These are phyloP conservation scores for Penicillium roqueforti DNA, from an alignment of 495 filamentous ascomycete genomes.

Conservation along the genomic window DNA sequence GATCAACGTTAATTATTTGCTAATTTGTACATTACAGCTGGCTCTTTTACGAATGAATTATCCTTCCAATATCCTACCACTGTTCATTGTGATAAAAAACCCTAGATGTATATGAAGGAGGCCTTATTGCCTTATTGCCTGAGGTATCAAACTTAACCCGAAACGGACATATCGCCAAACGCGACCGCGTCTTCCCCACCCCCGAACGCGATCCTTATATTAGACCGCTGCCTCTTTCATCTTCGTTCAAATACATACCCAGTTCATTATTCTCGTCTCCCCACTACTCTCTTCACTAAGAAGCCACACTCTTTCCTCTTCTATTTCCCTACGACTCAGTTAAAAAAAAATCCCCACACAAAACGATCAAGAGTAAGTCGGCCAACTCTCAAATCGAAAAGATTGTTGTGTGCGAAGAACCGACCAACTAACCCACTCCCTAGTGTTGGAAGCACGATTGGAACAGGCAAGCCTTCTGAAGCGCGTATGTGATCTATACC, in stretches of 20 bases:
- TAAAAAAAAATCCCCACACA: background rate
- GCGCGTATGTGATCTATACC: slow-evolving; percentile 60
- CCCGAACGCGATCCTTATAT: slow-evolving; percentile 35
- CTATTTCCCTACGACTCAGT: background rate
- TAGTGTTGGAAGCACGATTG: slow-evolving; percentile 95
- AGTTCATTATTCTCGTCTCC: slow-evolving; percentile 3
- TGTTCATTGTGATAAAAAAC: background rate
- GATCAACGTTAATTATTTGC: background rate
- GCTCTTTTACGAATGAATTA: background rate
- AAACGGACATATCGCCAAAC: slow-evolving; percentile 38
- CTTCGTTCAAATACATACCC: slow-evolving; percentile 20
- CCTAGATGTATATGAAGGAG: background rate
- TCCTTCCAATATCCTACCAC: background rate
- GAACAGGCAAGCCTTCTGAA: slow-evolving; percentile 93
- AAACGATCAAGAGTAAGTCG: slow-evolving; percentile 37
- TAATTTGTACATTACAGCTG: slow-evolving; percentile 14
- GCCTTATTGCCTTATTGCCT: slow-evolving; percentile 15
- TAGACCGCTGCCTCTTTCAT: slow-evolving; percentile 20
- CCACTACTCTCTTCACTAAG: background rate
- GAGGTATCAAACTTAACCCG: slow-evolving; percentile 26
- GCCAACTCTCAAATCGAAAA: slow-evolving; percentile 6
- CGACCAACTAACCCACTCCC: slow-evolving; percentile 14
- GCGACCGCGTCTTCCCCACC: slow-evolving; percentile 34
- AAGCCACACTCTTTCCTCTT: background rate
- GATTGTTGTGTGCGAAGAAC: slow-evolving; percentile 12